These are phyloP conservation scores for Canariomyces notabilis DNA, from an alignment of 2,329 filamentous ascomycete genomes.

Conservation along the genomic window DNA sequence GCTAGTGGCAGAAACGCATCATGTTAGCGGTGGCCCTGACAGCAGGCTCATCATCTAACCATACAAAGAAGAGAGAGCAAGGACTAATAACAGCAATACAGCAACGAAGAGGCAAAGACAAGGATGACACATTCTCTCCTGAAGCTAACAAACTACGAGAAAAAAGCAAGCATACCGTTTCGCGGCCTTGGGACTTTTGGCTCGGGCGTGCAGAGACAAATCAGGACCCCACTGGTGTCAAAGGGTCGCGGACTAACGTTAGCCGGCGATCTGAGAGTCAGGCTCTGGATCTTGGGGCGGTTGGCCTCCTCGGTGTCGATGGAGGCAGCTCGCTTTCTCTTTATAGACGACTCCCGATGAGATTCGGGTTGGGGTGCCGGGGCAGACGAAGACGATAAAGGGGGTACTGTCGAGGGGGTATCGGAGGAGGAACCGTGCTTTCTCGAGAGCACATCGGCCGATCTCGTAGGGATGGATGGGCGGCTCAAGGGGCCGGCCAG, in stretches of 20 bases:
- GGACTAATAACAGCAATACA: slow-evolving; percentile 13
- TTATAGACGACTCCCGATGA: slow-evolving; percentile 21
- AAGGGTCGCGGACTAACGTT: slow-evolving; percentile 19
- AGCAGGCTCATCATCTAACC: not conserved
- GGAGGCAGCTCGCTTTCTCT: slow-evolving; percentile 42
- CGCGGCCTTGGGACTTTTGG: slow-evolving; percentile 55
- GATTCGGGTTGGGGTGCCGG: not conserved
- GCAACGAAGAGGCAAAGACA: slow-evolving; percentile 10
- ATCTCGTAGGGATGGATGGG: slow-evolving; percentile 22
- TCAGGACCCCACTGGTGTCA: slow-evolving; percentile 32
- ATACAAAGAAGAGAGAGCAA: slow-evolving; percentile 14
- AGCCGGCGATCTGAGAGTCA: slow-evolving; percentile 34
- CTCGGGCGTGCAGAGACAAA: slow-evolving; percentile 53
- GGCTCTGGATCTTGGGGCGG: slow-evolving; percentile 31
- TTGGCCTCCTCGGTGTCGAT: slow-evolving; percentile 43
- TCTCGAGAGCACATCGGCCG: slow-evolving; percentile 7
- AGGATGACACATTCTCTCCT: slow-evolving; percentile 2
- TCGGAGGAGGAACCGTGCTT: slow-evolving; percentile 16
- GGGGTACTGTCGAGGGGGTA: slow-evolving; percentile 6
- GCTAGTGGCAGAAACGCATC: slow-evolving; percentile 50
- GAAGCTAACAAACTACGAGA: slow-evolving; percentile 13
- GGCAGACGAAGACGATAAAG: slow-evolving; percentile 7
- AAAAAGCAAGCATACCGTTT: slow-evolving; percentile 45
- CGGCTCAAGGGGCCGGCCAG: slow-evolving; percentile 15
- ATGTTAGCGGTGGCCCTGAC: slow-evolving; percentile 23